A percentile compares a stretch with the other conserved stretches of the same genome.
These are phyloP conservation scores for Ophiostoma sp. DNA, from an alignment of 2,329 filamentous ascomycete species.

Conservation along the genomic window DNA sequence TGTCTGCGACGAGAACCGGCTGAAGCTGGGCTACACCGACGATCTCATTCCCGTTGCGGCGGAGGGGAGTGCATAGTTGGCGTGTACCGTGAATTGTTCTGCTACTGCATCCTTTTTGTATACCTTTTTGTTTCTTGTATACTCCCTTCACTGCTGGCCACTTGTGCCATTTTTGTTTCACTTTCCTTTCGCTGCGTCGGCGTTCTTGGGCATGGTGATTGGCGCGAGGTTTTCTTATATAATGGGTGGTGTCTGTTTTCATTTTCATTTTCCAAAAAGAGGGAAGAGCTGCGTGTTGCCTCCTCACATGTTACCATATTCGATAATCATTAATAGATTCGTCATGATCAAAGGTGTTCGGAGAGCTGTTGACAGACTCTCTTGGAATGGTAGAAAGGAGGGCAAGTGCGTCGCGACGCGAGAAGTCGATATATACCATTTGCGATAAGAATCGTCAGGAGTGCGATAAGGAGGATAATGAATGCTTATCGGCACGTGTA, in stretches of 20 bases:
- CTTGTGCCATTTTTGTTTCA: no score
- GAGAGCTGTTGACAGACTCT: neutral
- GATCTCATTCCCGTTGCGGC: constrained; percentile 37
- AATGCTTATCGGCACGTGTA: neutral
- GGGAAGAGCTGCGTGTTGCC: neutral
- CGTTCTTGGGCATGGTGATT: constrained; percentile 9
- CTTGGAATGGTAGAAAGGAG: neutral
- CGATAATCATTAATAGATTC: neutral
- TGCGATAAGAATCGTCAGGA: neutral
- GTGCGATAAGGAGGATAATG: neutral
- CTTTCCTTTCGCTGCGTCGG: neutral
- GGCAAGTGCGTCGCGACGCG: neutral
- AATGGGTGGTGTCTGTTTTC: neutral
- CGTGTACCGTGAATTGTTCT: neutral
- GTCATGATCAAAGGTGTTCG: neutral
- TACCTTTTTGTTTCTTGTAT: neutral
- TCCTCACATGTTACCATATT: constrained; percentile 2
- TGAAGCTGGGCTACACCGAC: constrained; percentile 46
- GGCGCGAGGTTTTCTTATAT: constrained; percentile 3
- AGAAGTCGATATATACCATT: neutral
- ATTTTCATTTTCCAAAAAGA: neutral
- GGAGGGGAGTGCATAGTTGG: neutral
- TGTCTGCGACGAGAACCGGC: constrained; percentile 48
- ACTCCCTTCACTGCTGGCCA: no score
- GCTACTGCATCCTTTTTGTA: neutral